Base-by-base conservation (phyloP, 352 stramenopile genomes). In the Phytophthora cryptogea region DNA sequence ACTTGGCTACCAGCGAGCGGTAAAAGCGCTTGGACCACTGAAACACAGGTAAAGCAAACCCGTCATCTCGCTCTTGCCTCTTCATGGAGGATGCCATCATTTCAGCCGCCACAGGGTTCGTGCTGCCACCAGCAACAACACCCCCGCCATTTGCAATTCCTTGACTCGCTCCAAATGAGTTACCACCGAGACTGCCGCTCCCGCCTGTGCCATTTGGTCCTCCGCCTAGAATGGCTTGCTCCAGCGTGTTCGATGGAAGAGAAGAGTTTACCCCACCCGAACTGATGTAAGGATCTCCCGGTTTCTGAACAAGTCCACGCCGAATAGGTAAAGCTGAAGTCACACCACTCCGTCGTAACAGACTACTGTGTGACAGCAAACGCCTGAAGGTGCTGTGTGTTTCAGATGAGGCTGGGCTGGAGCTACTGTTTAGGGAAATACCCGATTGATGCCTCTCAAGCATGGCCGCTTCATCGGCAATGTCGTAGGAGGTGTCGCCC, bases 21-120 rank as follows among this genome's bases (percentile, higher is more conserved):
- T 89, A 92, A 47, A 94, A 91, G 7, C 83, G 70, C 54, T 86
- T 86, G 2, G 83, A 84, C 85, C 85, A 94, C 55, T 91, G 83
- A 58, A 86, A 92, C 37, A 94, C 80, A 2, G 85, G 85, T 14
- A 94, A 50, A 47, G 79, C 76, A 60, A 91, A 94, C 5, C 81
- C 83, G 43, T 94, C 82, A 36, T 92, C 82, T 14, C 80, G 80
- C 51, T 88, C 84, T 53, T 91, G 78, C 37, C 74, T 86, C 49
- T 86, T 82, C 58, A 90, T 78, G 1, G 80, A 88, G 14, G 79
- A 77, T 23, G 81, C 83, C 52, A 92, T 92, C 80, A 92, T 90
- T 70, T 92, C 83, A 27, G 83, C 81, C 0, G 80, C 83, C 10
- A 88, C 54, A 14, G 76, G 68, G 17, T 81, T 90, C 28, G 64